Conservation (phyloP, 805 yeast species). For the Spencermartinsiella europaea region DNA sequence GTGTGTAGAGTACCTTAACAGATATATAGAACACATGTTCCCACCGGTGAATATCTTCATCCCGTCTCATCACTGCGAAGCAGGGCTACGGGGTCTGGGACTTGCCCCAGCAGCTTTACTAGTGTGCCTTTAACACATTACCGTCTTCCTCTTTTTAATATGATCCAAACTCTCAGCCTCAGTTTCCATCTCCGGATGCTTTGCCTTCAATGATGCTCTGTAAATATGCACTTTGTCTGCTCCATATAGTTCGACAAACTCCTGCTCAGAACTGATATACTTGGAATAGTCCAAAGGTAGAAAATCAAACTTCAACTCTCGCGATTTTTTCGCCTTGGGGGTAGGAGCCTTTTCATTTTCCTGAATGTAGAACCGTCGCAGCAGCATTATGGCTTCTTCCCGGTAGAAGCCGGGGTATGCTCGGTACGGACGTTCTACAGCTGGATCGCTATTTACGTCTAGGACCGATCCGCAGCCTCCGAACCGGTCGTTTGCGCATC, state of each 20-base stretch:
- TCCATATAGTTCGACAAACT: constrained; percentile 52
- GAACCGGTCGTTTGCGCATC: constrained; percentile 91
- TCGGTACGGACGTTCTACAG: constrained; percentile 37
- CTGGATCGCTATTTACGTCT: constrained; percentile 46
- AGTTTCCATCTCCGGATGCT: neutral
- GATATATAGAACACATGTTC: too few species aligned
- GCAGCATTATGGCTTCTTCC: constrained; percentile 74
- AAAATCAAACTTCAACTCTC: constrained; percentile 46
- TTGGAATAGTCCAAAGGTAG: constrained; percentile 50
- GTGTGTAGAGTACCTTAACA: too few species aligned
- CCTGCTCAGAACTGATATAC: constrained; percentile 43
- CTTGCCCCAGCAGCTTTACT: too few species aligned
- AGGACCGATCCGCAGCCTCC: constrained; percentile 95
- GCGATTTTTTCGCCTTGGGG: constrained; percentile 64
- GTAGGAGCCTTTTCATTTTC: constrained; percentile 84
- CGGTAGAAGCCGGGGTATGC: constrained; percentile 75
- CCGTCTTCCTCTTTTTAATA: constrained; percentile 15
- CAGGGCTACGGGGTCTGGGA: too few species aligned
- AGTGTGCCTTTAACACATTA: neutral
- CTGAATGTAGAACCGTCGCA: constrained; percentile 77
- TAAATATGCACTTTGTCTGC: constrained; percentile 27
- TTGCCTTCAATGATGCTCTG: constrained; percentile 4
- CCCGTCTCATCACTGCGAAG: too few species aligned
- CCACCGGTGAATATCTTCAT: too few species aligned
- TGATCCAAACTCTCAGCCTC: neutral